Percentiles rank a stretch among this genome's conserved stretches.
phyloP scores from a whole-genome alignment of 208 protist genomes.

The Blechomonas ayalai region DNA sequence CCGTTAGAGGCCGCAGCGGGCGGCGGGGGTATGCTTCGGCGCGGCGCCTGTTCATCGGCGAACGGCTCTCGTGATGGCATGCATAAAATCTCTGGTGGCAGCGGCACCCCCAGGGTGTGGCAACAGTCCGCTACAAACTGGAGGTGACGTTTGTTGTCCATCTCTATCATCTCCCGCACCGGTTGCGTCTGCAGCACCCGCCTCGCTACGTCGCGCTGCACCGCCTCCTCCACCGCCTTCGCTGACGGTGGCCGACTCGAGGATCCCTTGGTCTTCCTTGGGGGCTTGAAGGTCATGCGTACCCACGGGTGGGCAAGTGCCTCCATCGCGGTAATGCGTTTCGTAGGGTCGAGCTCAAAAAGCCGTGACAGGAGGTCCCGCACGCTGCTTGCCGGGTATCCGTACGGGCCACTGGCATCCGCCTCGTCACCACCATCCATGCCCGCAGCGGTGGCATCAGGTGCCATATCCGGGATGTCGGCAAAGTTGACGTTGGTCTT shows the following conservation, averaged over 20 bases:
- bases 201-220: slow-evolving; percentile 44
- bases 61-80: slow-evolving; percentile 6
- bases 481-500: slow-evolving; percentile 27
- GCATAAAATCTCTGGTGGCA: slow-evolving; percentile 61
- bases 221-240: slow-evolving; percentile 27
- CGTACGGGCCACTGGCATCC: slow-evolving; percentile 1
- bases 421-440: background rate
- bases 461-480: slow-evolving; percentile 30
- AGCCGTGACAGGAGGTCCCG: slow-evolving; percentile 45
- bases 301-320: slow-evolving; percentile 73
- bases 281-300: slow-evolving; percentile 22
- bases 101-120: slow-evolving; percentile 30
- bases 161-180: slow-evolving; percentile 35
- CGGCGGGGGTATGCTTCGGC: no score
- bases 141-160: slow-evolving; percentile 55
- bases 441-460: slow-evolving; percentile 4
- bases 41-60: no score
- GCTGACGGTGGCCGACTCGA: slow-evolving; percentile 9
- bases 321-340: slow-evolving; percentile 53
- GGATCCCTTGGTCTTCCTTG: slow-evolving; percentile 6
- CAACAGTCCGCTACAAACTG: slow-evolving; percentile 82
- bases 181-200: slow-evolving; percentile 36
- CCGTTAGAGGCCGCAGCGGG: background rate
- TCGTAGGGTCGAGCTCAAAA: slow-evolving; percentile 46
- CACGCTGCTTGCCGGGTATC: slow-evolving; percentile 30